Conservation (phyloP, 2,329 filamentous ascomycete genomes). For the Paradendryphiella salina region DNA sequence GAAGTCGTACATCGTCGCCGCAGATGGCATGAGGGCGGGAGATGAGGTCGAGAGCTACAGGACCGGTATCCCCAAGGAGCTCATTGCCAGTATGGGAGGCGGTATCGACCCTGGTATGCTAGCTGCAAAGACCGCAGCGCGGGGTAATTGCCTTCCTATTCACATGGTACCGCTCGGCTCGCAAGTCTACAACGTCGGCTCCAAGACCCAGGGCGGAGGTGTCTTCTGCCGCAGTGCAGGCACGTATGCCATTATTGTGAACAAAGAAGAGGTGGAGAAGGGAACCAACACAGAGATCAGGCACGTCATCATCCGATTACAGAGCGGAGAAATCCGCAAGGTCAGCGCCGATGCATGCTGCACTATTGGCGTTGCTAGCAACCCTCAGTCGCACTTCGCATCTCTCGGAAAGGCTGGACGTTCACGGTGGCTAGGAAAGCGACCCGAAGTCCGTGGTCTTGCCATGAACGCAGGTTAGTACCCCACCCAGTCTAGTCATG, state of each 20-base stretch:
- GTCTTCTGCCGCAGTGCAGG: constrained; percentile 95
- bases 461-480: constrained; percentile 89
- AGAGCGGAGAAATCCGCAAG: constrained; percentile 88
- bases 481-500: background rate
- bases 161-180: constrained; percentile 97
- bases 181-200: constrained; percentile 86
- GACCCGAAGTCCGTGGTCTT: constrained; percentile 93
- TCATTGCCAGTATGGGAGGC: constrained; percentile 91
- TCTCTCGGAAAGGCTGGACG: constrained; percentile 95
- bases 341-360: constrained; percentile 92
- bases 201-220: constrained; percentile 69
- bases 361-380: constrained; percentile 92
- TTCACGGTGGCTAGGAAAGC: constrained; percentile 88
- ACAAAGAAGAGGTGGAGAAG: constrained; percentile 76
- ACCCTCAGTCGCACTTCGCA: constrained; percentile 84
- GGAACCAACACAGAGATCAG: constrained; percentile 65
- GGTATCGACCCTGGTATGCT: constrained; percentile 92
- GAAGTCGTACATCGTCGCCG: constrained; percentile 91
- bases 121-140: constrained; percentile 88
- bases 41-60: constrained; percentile 93
- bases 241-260: constrained; percentile 84
- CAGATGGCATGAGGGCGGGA: constrained; percentile 89
- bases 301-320: constrained; percentile 81
- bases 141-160: constrained; percentile 91
- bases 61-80: constrained; percentile 80